Percentiles rank a stretch among this genome's conserved stretches.
Evolutionary conservation across 805 yeast species (phyloP).

Genomic region (Pichia exigua): DNA sequence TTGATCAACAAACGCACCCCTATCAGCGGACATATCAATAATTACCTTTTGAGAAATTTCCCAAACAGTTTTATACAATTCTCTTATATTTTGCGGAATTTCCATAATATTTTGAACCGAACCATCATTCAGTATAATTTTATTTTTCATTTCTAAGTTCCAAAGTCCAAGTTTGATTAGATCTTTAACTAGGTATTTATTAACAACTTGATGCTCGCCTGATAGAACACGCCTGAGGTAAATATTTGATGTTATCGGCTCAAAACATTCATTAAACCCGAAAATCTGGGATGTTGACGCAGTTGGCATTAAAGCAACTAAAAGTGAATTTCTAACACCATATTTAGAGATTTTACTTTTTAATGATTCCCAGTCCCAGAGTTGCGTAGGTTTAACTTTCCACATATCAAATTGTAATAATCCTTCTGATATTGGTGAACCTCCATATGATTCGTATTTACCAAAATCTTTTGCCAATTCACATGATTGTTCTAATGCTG

Average conservation of each 20-base stretch:
- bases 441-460: slow-evolving; percentile 61
- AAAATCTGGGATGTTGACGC: slow-evolving; percentile 95
- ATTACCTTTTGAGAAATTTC: slow-evolving; percentile 82
- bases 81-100: slow-evolving; percentile 69
- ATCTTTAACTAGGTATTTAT: slow-evolving; percentile 77
- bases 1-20: slow-evolving; percentile 75
- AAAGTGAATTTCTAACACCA: slow-evolving; percentile 80
- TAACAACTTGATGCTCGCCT: slow-evolving; percentile 91
- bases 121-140: slow-evolving; percentile 70
- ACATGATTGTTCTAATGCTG: slow-evolving; percentile 77
- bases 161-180: slow-evolving; percentile 76
- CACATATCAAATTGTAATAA: slow-evolving; percentile 81
- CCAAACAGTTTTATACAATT: slow-evolving; percentile 92
- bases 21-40: slow-evolving; percentile 79
- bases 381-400: slow-evolving; percentile 66
- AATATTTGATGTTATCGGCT: slow-evolving; percentile 89
- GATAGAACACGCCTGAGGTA: slow-evolving; percentile 86
- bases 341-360: slow-evolving; percentile 48
- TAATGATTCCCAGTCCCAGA: slow-evolving; percentile 81
- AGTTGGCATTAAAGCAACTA: slow-evolving; percentile 96
- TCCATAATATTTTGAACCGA: slow-evolving; percentile 70
- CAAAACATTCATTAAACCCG: slow-evolving; percentile 93
- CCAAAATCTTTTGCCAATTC: slow-evolving; percentile 72
- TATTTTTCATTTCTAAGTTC: slow-evolving; percentile 71
- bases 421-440: slow-evolving; percentile 90